Evolutionary conservation across 352 stramenopile species (phyloP), one percentile per base, ranked within the genome.

Genomic region (Globisporangium cylindrosporum): DNA sequence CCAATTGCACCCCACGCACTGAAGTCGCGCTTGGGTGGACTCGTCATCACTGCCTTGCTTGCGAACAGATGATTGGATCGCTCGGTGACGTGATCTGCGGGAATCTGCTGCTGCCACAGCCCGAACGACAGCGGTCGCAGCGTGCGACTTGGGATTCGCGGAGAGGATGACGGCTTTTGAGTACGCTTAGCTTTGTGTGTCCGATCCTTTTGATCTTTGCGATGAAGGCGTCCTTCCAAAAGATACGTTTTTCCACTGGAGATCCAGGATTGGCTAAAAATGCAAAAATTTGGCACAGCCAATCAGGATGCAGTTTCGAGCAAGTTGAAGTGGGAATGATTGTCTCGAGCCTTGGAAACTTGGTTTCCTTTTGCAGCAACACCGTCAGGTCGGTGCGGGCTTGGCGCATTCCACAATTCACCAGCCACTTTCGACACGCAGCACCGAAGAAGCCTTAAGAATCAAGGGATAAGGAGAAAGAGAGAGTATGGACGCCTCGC

Each of bases 251-350:
- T 48, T 8, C 54, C 25, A 20, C 1, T 4, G 8, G 22, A 25
- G 32, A 0, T 10, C 2, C 24, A 10, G 8, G 36, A 64, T 64
- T 64, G 36, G 59, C 4, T 64, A 24, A 64, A 64, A 64, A 22
- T 15, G 1, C 7, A 12, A 14, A 12, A 27, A 20, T 36, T 29
- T 32, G 15, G 22, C 7, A 4, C 38, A 65, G 34, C 64, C 64
- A 69, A 69, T 69, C 64, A 59, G n/a, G 32, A 22, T 18, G 6
- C 48, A 34, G 3, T 15, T 6, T 54, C 29, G 29, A 32, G 34
- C 18, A 54, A 62, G 32, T 57, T 68, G 54, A 68, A 62, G 62
- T 63, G 9, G 2, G 59, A 66, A 34, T 66, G 60, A 66, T 66
- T 46, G 60, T 66, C 60, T 25, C 43, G 18, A 51, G 43, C 43